Evolutionary conservation across 495 filamentous ascomycete species (phyloP).

Genomic region (Amniculicola lignicola): DNA sequence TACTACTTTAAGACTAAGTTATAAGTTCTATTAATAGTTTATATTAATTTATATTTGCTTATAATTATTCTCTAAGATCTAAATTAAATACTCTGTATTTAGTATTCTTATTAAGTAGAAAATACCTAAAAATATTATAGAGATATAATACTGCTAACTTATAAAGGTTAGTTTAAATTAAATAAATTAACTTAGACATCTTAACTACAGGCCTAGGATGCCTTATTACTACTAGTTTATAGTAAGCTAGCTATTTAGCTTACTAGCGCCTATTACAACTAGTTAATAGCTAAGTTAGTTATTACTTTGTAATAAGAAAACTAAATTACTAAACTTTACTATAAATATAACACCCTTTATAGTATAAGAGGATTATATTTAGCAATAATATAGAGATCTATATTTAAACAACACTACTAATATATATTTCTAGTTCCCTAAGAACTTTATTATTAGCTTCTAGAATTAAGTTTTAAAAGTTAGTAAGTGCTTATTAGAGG

Average conservation of each 20-base stretch:
- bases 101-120: conserved; percentile 2
- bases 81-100: neutral
- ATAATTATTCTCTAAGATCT: conserved; percentile 6
- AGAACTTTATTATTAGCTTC: conserved; percentile 5
- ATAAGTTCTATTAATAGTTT: too few relatives aligned
- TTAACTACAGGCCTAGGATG: too few relatives aligned
- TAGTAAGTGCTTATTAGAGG: neutral
- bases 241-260: neutral
- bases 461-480: neutral
- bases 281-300: neutral
- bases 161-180: neutral
- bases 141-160: neutral
- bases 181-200: neutral
- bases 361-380: too few relatives aligned
- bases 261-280: neutral
- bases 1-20: too few relatives aligned
- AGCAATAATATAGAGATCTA: too few relatives aligned
- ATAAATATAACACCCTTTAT: too few relatives aligned
- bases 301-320: too few relatives aligned
- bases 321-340: too few relatives aligned
- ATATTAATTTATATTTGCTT: neutral
- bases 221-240: too few relatives aligned
- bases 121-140: neutral
- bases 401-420: too few relatives aligned
- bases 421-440: too few relatives aligned